phyloP scores from a whole-genome alignment of 108 stramenopile genomes.

The Nitzschia sp. region DNA sequence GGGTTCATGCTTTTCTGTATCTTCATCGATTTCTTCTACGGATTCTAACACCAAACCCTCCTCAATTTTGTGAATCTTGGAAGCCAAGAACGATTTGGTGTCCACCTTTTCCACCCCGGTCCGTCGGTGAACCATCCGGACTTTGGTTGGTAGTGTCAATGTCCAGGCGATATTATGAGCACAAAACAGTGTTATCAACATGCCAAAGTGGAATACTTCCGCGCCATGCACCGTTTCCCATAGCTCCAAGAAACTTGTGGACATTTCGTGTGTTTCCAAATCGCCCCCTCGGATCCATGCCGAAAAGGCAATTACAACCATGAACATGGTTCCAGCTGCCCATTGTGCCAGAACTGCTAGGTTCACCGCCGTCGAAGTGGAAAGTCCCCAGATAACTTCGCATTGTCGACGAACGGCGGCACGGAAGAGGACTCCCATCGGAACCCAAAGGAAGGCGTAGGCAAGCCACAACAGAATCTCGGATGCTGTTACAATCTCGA shows the following conservation, averaged over 20 bases:
- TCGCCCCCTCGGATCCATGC: background rate
- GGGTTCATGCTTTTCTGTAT: background rate
- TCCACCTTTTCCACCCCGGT: background rate
- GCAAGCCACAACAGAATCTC: conserved; percentile 1
- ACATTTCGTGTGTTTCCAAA: background rate
- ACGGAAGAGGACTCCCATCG: conserved; percentile 14
- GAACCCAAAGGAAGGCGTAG: conserved; percentile 32
- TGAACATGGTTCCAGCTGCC: conserved; percentile 22
- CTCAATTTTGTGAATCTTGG: background rate
- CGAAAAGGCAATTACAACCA: conserved; percentile 1
- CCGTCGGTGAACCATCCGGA: background rate
- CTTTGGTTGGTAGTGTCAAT: background rate
- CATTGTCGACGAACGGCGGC: conserved; percentile 4
- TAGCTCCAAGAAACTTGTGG: conserved; percentile 11
- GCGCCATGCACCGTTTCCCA: conserved; percentile 23
- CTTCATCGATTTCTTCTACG: background rate
- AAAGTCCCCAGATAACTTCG: conserved; percentile 4
- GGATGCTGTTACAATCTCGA: background rate
- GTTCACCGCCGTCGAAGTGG: conserved; percentile 17
- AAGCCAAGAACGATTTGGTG: background rate
- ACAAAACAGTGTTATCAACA: conserved; percentile 18
- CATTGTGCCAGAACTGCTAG: conserved; percentile 12
- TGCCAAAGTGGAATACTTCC: conserved; percentile 26
- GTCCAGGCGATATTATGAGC: conserved; percentile 21
- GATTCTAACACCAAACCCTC: background rate